Base-by-base conservation (phyloP, 148 eudicot genomes). In the Rhododendron mucronatum region DNA sequence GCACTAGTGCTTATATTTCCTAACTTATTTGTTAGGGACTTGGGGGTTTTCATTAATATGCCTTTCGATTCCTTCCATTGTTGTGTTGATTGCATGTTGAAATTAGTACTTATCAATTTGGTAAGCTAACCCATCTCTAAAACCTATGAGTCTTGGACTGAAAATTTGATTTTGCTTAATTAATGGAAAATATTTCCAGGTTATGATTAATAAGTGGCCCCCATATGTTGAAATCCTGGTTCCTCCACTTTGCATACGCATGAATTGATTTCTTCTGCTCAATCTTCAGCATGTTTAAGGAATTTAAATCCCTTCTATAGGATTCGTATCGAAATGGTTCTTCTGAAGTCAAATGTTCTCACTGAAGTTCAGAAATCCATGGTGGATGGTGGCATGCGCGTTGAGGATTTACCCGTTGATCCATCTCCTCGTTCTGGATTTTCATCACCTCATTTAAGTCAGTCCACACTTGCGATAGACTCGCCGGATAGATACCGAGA, bases 331-430 rank as follows among this genome's bases (percentile, higher is more conserved):
- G 99, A 95, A 84, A 89, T 89, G 75, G 98, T 97, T 82, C 93
- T 97, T 84, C 89, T 91, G 86, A 93, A 95, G 90, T 95, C 99
- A 80, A 94, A 97, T 91, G 95, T 97, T 57, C 95, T 95, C 23
- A 92, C 85, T 89, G 99, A 97, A 93, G 94, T 95, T 83, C 99
- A 95, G 86, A 89, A 94, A 87, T 95, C 99, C 82, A 88, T 93
- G 90, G 28, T 92, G 77, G 96, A 94, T 85, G 99, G 99, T 83
- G 99, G 99, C 83, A 93, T 97, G 95, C 99, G 83, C 87, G 95
- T 97, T 83, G 98, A 97, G 84, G 94, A 97, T 91, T 87, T 95
- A 84, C 97, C 95, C 83, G 74, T 86, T 45, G 96, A 94, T 87
- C 92, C 94, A 61, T 91, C 94, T 89, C 80, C 96, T 91, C 92